A percentile compares a stretch with the other conserved stretches of the same genome.
phyloP scores from a whole-genome alignment of 2,329 filamentous ascomycete species.

The Decorospora gaudefroyi region DNA sequence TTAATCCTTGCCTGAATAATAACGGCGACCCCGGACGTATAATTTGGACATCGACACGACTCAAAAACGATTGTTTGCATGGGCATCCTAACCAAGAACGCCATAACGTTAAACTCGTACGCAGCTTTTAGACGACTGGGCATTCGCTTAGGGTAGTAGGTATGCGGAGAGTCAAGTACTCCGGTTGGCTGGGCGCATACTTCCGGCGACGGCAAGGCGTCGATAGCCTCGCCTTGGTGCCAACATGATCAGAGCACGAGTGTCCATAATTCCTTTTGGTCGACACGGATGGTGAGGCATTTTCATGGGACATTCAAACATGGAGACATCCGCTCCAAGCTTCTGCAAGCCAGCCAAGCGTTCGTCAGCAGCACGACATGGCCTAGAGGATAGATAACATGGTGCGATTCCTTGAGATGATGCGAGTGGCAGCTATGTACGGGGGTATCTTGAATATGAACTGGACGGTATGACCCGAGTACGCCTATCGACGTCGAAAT shows the following conservation, averaged over 20 bases:
- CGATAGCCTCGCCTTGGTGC: slow-evolving; percentile 6
- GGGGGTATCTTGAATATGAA: slow-evolving; percentile 16
- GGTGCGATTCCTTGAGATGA: too few relatives aligned
- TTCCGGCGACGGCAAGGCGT: slow-evolving; percentile 5
- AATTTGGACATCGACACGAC: too few relatives aligned
- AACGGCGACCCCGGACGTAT: slow-evolving; percentile 1
- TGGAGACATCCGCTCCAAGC: too few relatives aligned
- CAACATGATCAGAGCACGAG: background rate
- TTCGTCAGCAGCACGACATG: too few relatives aligned
- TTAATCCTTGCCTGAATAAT: slow-evolving; percentile 9
- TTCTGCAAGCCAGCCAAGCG: too few relatives aligned
- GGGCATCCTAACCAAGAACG: background rate
- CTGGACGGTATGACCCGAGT: slow-evolving; percentile 3
- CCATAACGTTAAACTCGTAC: slow-evolving; percentile 1
- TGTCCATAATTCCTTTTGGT: too few relatives aligned
- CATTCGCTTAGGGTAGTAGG: slow-evolving; percentile 9
- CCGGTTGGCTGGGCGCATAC: slow-evolving; percentile 21
- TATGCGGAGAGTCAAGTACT: slow-evolving; percentile 21
- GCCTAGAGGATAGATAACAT: too few relatives aligned
- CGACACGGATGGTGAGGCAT: too few relatives aligned
- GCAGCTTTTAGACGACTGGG: background rate
- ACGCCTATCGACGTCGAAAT: slow-evolving; percentile 1
- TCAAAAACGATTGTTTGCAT: too few relatives aligned
- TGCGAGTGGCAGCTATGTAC: slow-evolving; percentile 11
- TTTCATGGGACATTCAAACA: too few relatives aligned